These are phyloP conservation scores for Allium sativum DNA, from an alignment of 106 monocot genomes.

Conservation along the genomic window DNA sequence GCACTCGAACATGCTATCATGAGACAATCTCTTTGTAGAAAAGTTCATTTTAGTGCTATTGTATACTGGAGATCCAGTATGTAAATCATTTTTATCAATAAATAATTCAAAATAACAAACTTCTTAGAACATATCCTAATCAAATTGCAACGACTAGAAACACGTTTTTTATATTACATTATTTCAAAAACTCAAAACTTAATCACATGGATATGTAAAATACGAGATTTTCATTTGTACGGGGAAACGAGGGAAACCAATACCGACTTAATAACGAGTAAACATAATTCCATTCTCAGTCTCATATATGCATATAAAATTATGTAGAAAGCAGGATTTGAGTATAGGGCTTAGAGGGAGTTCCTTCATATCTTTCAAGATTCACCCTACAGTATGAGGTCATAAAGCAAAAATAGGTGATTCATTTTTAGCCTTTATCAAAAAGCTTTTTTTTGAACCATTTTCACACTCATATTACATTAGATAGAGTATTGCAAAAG, in stretches of 20 bases:
- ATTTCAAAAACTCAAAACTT: too few species aligned
- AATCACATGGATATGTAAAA: too few species aligned
- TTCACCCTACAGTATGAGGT: background rate
- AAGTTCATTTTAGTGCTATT: background rate
- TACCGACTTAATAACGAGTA: background rate
- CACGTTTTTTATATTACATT: too few species aligned
- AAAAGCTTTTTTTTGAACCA: background rate
- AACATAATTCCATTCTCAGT: background rate
- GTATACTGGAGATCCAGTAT: too few species aligned
- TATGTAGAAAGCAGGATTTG: background rate
- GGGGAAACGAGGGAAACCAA: background rate
- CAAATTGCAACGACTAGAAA: too few species aligned
- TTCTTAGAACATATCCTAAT: too few species aligned
- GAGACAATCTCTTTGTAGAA: background rate
- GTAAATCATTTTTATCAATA: too few species aligned
- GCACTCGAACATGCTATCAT: background rate
- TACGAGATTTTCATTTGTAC: too few species aligned
- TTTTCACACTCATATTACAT: background rate
- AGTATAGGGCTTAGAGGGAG: background rate
- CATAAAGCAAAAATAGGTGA: background rate
- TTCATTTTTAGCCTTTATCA: background rate
- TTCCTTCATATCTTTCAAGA: background rate
- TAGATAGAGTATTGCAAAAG: background rate
- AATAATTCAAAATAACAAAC: too few species aligned
- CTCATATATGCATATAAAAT: background rate